Conservation (phyloP, 768 basidiomycete species). For the Wakefieldia striispora region DNA sequence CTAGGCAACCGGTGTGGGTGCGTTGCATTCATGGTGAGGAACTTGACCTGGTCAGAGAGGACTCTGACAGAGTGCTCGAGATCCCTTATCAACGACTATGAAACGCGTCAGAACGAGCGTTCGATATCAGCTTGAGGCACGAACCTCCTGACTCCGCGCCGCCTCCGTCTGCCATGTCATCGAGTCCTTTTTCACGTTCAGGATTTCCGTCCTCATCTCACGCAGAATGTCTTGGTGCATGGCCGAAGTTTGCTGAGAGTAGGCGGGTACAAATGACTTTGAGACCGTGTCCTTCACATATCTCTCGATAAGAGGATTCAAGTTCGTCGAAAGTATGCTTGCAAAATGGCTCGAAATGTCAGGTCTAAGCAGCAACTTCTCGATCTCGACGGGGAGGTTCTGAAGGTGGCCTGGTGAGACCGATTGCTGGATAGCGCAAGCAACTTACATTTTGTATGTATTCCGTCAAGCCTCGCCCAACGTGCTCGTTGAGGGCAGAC, state of each 20-base stretch:
- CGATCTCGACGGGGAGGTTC: slow-evolving; percentile 77
- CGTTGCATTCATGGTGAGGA: slow-evolving; percentile 58
- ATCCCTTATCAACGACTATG: slow-evolving; percentile 71
- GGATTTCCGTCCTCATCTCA: slow-evolving; percentile 73
- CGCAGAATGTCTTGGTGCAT: slow-evolving; percentile 81
- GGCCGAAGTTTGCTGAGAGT: slow-evolving; percentile 66
- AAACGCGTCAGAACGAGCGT: slow-evolving; percentile 8
- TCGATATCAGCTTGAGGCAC: slow-evolving; percentile 15
- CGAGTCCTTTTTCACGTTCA: slow-evolving; percentile 76
- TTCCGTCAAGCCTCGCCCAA: slow-evolving; percentile 70
- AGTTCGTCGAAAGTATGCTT: slow-evolving; percentile 63
- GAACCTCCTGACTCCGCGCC: slow-evolving; percentile 74
- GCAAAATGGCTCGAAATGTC: slow-evolving; percentile 78
- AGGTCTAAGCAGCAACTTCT: slow-evolving; percentile 71
- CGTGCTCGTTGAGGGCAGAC: slow-evolving; percentile 72
- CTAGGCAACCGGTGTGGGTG: slow-evolving; percentile 32
- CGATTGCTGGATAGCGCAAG: background rate
- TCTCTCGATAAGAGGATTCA: slow-evolving; percentile 75
- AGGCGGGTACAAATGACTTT: slow-evolving; percentile 72
- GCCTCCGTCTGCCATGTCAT: slow-evolving; percentile 80
- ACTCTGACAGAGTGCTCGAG: slow-evolving; percentile 75
- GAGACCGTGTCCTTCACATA: slow-evolving; percentile 79
- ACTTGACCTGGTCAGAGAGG: slow-evolving; percentile 81
- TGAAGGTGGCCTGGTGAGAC: slow-evolving; percentile 28
- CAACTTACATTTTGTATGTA: slow-evolving; percentile 65